Percentiles rank a stretch among this genome's conserved stretches.
phyloP scores from a whole-genome alignment of 2,329 filamentous ascomycete species.

The Dothidotthia symphoricarpi region DNA sequence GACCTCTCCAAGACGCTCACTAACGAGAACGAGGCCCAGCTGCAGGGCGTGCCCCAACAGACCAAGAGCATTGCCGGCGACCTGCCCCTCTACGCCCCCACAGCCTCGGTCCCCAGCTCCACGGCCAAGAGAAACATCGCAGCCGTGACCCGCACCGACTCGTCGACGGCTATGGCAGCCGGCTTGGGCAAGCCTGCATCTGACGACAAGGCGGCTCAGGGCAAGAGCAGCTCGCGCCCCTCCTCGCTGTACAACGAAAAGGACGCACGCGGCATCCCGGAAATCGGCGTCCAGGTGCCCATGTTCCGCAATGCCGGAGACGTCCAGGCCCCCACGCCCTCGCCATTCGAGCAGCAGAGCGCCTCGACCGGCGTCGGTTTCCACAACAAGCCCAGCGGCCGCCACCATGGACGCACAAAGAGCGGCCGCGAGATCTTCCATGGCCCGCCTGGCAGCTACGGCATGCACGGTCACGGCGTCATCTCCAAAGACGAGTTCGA shows the following conservation, averaged over 20 bases:
- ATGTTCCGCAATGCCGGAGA: conserved; percentile 92
- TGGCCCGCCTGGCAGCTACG: conserved; percentile 84
- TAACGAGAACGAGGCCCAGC: conserved; percentile 28
- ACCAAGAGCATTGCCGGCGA: conserved; percentile 77
- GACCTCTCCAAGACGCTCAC: conserved; percentile 37
- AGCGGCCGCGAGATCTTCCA: conserved; percentile 69
- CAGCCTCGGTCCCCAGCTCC: conserved; percentile 75
- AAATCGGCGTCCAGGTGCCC: conserved; percentile 88
- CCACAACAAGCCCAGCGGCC: conserved; percentile 53
- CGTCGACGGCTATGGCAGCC: conserved; percentile 78
- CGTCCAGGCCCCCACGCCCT: conserved; percentile 89
- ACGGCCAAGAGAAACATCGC: conserved; percentile 83
- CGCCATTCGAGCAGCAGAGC: conserved; percentile 51
- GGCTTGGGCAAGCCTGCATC: conserved; percentile 66
- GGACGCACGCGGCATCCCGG: conserved; percentile 84
- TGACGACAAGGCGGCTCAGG: conserved; percentile 29
- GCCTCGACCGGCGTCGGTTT: conserved; percentile 50
- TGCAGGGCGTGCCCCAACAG: conserved; percentile 59
- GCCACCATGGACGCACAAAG: conserved; percentile 63
- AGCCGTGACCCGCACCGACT: conserved; percentile 85
- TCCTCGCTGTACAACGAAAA: conserved; percentile 55
- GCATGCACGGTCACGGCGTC: conserved; percentile 83
- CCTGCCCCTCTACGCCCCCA: conserved; percentile 83
- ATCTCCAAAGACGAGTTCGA: conserved; percentile 77
- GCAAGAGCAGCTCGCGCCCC: conserved; percentile 47